phyloP scores from a whole-genome alignment of 2,329 filamentous ascomycete species.

The Malbranchea cinnamomea region DNA sequence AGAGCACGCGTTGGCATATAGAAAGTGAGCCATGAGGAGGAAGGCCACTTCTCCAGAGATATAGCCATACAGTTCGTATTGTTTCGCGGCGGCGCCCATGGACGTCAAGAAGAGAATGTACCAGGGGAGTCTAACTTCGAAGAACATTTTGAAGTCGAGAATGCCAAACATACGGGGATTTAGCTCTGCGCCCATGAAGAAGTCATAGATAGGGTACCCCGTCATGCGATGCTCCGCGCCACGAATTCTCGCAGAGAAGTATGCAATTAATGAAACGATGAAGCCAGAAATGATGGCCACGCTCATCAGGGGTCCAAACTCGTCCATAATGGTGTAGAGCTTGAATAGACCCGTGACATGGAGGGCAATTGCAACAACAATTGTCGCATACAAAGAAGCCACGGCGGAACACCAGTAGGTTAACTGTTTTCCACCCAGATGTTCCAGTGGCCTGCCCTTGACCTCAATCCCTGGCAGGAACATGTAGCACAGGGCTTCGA shows the following conservation, averaged over 20 bases:
- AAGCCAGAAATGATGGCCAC: conserved; percentile 89
- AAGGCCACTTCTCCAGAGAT: conserved; percentile 75
- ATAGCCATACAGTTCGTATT: conserved; percentile 74
- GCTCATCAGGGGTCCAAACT: conserved; percentile 84
- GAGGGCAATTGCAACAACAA: conserved; percentile 52
- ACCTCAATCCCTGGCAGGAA: conserved; percentile 73
- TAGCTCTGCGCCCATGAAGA: conserved; percentile 80
- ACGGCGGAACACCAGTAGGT: conserved; percentile 90
- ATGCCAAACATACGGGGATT: conserved; percentile 76
- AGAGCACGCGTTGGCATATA: conserved; percentile 82
- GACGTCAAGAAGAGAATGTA: conserved; percentile 73
- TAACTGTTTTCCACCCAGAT: conserved; percentile 71
- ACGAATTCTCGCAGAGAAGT: conserved; percentile 66
- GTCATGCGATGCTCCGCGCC: conserved; percentile 89
- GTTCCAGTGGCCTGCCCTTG: conserved; percentile 74
- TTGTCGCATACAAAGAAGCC: conserved; percentile 74
- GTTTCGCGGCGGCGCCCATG: conserved; percentile 60
- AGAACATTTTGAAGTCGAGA: conserved; percentile 90
- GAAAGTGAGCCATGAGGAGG: conserved; percentile 74
- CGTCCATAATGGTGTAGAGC: conserved; percentile 81
- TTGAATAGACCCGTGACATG: conserved; percentile 78
- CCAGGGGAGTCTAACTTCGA: conserved; percentile 84
- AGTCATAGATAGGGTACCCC: conserved; percentile 65
- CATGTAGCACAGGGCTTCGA: conserved; percentile 71
- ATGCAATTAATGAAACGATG: conserved; percentile 67